These are phyloP conservation scores for Rhytidiadelphus loreus DNA, from an alignment of 225 moss, liverwort and hornwort genomes.

Conservation along the genomic window DNA sequence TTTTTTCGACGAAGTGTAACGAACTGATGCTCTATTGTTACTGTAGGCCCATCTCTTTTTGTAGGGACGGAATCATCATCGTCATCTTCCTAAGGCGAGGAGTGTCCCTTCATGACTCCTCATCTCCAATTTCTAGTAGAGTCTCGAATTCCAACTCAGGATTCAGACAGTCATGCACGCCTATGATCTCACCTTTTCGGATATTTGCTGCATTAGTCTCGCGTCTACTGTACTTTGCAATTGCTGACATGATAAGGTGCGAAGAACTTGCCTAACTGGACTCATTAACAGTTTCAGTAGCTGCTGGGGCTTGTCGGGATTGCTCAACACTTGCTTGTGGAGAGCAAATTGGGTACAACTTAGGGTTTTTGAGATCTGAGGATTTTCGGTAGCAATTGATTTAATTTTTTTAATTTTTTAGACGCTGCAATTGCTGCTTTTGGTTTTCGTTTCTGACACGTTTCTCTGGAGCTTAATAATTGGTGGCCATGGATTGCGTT, in stretches of 20 bases:
- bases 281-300: background rate
- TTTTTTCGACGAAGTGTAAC: background rate
- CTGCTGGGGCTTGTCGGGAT: background rate
- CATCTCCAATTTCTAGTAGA: background rate
- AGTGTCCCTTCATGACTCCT: conserved; percentile 11
- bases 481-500: background rate
- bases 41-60: background rate
- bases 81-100: background rate
- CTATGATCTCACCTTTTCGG: background rate
- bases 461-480: background rate
- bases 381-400: background rate
- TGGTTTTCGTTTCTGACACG: background rate
- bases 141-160: background rate
- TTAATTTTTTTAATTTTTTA: background rate
- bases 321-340: background rate
- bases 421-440: background rate
- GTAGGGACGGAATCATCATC: conserved; percentile 11
- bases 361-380: background rate
- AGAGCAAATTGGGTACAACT: background rate
- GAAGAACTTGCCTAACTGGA: background rate
- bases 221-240: background rate
- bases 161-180: background rate
- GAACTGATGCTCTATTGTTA: background rate
- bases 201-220: background rate
- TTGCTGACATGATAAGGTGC: background rate